Conservation (phyloP, 257 asterid genomes). For the Leonotis leonurus region DNA sequence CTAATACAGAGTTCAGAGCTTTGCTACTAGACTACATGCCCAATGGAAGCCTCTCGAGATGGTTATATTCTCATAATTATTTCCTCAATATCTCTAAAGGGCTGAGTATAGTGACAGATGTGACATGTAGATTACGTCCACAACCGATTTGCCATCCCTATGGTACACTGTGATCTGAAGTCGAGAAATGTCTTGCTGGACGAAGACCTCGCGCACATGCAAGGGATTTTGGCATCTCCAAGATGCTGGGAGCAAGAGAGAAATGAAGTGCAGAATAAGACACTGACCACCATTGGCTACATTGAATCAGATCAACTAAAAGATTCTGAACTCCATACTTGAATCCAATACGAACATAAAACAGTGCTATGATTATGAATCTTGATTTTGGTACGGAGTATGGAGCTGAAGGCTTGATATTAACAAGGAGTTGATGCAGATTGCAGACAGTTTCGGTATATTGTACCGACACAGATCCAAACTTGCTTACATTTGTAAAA, state of each 20-base stretch:
- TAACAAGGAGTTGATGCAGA: constrained; percentile 31
- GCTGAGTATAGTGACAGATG: constrained; percentile 23
- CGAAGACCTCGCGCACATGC: constrained; percentile 18
- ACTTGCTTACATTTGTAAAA: constrained; percentile 14
- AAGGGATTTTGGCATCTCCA: constrained; percentile 22
- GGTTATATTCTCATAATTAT: constrained; percentile 17
- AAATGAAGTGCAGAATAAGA: constrained; percentile 1
- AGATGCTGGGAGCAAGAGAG: constrained; percentile 15
- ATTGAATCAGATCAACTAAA: constrained; percentile 30
- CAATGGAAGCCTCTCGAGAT: constrained; percentile 19
- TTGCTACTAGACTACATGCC: constrained; percentile 18
- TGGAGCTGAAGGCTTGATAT: constrained; percentile 37
- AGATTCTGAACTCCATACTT: background rate
- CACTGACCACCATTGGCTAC: constrained; percentile 22
- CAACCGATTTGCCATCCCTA: constrained; percentile 7
- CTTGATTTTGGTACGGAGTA: constrained; percentile 25
- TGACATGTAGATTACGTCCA: constrained; percentile 22
- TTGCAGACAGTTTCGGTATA: constrained; percentile 38
- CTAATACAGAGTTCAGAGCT: constrained; percentile 13
- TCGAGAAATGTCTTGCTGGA: constrained; percentile 31
- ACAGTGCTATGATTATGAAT: background rate
- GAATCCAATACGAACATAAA: background rate
- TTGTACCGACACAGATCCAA: constrained; percentile 25
- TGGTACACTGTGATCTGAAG: constrained; percentile 34
- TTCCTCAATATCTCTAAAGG: constrained; percentile 9